Percentiles rank a stretch among this genome's conserved stretches.
These are phyloP conservation scores for Candida insectorum DNA, from an alignment of 805 yeast species.

Conservation along the genomic window DNA sequence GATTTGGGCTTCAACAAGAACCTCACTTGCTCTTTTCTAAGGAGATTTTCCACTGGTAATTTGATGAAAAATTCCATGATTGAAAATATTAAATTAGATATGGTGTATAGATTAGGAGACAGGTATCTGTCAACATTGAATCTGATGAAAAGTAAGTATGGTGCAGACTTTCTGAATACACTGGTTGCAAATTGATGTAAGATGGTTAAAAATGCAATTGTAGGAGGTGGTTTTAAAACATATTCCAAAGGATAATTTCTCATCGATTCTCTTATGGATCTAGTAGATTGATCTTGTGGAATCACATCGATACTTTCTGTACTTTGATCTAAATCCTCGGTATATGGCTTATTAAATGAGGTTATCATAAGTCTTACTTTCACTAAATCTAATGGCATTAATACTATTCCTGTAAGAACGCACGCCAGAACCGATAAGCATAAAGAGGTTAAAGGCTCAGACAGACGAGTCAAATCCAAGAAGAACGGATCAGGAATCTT, in stretches of 20 bases:
- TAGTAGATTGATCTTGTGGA: slow-evolving; percentile 13
- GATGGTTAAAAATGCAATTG: slow-evolving; percentile 44
- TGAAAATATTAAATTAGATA: slow-evolving; percentile 58
- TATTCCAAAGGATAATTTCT: slow-evolving; percentile 53
- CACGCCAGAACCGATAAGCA: slow-evolving; percentile 67
- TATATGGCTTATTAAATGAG: slow-evolving; percentile 40
- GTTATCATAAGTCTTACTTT: slow-evolving; percentile 76
- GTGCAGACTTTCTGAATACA: slow-evolving; percentile 64
- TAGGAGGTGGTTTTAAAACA: slow-evolving; percentile 54
- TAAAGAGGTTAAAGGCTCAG: slow-evolving; percentile 69
- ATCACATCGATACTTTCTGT: not conserved
- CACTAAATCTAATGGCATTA: slow-evolving; percentile 80
- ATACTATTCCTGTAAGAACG: slow-evolving; percentile 63
- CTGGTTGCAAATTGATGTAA: slow-evolving; percentile 59
- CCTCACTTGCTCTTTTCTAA: slow-evolving; percentile 78
- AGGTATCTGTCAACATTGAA: slow-evolving; percentile 66
- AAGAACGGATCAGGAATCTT: slow-evolving; percentile 87
- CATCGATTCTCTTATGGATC: slow-evolving; percentile 74
- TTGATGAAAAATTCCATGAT: slow-evolving; percentile 67
- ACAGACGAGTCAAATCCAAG: slow-evolving; percentile 75
- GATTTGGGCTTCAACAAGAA: slow-evolving; percentile 47
- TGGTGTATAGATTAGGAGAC: slow-evolving; percentile 57
- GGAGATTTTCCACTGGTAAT: slow-evolving; percentile 83
- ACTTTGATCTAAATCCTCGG: not conserved
- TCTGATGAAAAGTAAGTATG: slow-evolving; percentile 55